Conservation (phyloP, 164 flowering plant species). For the Platanus orientalis region DNA sequence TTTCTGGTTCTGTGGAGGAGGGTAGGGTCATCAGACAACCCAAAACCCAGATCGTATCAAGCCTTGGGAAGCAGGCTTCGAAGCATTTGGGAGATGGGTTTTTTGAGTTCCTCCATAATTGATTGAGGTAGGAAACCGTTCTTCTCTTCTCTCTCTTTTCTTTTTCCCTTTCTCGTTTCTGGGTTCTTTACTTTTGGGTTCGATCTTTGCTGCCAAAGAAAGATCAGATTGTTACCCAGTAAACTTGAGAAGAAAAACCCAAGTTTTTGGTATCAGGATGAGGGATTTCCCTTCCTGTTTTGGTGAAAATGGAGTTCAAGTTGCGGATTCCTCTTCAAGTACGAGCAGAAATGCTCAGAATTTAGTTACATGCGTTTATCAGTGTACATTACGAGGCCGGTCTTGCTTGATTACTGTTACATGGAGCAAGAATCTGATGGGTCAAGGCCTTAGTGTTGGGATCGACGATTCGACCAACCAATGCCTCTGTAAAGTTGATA, state of each 20-base stretch:
- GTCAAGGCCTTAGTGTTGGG: conserved; percentile 55
- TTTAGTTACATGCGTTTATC: conserved; percentile 52
- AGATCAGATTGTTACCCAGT: conserved; percentile 10
- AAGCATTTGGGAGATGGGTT: conserved; percentile 15
- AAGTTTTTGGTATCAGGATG: conserved; percentile 29
- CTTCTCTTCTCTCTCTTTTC: conserved; percentile 1
- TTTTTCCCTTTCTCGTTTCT: neutral
- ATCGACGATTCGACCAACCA: conserved; percentile 48
- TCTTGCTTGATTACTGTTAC: conserved; percentile 45
- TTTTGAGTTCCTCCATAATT: too few relatives aligned
- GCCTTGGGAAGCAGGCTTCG: conserved; percentile 6
- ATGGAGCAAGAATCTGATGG: conserved; percentile 61
- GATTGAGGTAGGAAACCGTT: conserved; percentile 19
- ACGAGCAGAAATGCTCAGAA: conserved; percentile 45
- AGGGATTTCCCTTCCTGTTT: conserved; percentile 84
- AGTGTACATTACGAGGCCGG: conserved; percentile 32
- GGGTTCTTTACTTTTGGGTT: neutral
- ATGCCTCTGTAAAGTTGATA: conserved; percentile 53
- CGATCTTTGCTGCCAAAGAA: neutral
- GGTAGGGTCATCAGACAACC: neutral
- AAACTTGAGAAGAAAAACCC: neutral
- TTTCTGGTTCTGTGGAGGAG: conserved; percentile 13
- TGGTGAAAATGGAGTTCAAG: conserved; percentile 76
- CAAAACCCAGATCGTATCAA: conserved; percentile 23
- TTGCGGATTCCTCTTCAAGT: conserved; percentile 68